A percentile compares a stretch with the other conserved stretches of the same genome.
These are phyloP conservation scores for Priceomyces castillae DNA, from an alignment of 805 yeast genomes.

Conservation along the genomic window DNA sequence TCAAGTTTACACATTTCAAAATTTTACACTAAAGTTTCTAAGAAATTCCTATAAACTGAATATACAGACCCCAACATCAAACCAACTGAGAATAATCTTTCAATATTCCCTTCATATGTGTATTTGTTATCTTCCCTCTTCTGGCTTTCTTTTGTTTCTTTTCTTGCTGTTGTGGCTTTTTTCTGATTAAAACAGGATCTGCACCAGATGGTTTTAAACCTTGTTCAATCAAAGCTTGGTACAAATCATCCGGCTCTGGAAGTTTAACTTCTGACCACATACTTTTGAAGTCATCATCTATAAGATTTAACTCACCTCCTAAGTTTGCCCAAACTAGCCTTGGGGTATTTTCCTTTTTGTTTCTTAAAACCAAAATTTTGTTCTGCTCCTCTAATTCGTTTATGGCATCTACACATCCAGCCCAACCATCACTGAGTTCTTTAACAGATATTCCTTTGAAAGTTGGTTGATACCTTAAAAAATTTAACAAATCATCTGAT, in stretches of 20 bases:
- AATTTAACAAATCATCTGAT: constrained; percentile 70
- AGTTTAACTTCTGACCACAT: constrained; percentile 79
- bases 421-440: constrained; percentile 89
- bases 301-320: constrained; percentile 67
- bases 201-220: constrained; percentile 96
- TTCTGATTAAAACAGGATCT: constrained; percentile 92
- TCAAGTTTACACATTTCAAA: constrained; percentile 1
- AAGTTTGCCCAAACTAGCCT: constrained; percentile 85
- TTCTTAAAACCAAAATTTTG: constrained; percentile 77
- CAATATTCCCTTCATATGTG: constrained; percentile 93
- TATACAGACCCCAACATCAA: constrained; percentile 8
- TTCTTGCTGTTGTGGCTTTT: constrained; percentile 52
- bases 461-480: constrained; percentile 75
- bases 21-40: constrained; percentile 1
- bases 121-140: constrained; percentile 90
- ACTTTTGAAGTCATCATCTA: constrained; percentile 77
- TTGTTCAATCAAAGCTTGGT: constrained; percentile 69
- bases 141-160: constrained; percentile 89
- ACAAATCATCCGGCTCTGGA: constrained; percentile 80
- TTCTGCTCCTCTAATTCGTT: constrained; percentile 74
- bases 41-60: background rate
- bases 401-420: constrained; percentile 77
- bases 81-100: constrained; percentile 67
- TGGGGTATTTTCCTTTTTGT: constrained; percentile 93
- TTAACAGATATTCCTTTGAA: constrained; percentile 85